Evolutionary conservation across 2,329 filamentous ascomycete species (phyloP).

Genomic region (Nemania sp.): DNA sequence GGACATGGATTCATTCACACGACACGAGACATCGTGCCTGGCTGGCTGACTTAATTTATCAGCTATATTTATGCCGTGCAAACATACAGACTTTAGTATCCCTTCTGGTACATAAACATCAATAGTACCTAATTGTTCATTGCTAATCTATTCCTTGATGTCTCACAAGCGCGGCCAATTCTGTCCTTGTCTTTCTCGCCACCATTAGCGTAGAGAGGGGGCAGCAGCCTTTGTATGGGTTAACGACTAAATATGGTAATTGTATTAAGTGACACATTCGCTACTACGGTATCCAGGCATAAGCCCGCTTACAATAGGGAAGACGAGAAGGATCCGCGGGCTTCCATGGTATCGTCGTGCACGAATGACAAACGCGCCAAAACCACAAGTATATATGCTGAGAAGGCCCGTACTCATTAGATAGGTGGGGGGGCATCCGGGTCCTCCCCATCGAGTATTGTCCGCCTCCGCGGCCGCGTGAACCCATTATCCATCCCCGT

Average conservation of each 20-base stretch:
- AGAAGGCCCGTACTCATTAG: conserved; percentile 39
- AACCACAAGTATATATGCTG: conserved; percentile 32
- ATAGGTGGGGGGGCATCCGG: conserved; percentile 50
- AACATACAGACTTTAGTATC: conserved; percentile 30
- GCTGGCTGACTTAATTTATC: conserved; percentile 34
- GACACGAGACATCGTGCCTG: conserved; percentile 28
- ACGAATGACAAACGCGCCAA: conserved; percentile 1
- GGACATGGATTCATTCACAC: conserved; percentile 32
- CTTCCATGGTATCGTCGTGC: conserved; percentile 1
- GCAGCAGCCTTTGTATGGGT: neutral
- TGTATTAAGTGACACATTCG: neutral
- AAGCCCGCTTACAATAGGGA: neutral
- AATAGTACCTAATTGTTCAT: conserved; percentile 35
- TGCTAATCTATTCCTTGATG: conserved; percentile 22
- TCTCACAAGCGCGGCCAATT: neutral
- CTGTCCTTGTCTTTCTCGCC: neutral
- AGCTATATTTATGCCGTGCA: conserved; percentile 27
- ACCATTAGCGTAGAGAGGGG: neutral
- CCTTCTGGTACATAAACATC: conserved; percentile 34
- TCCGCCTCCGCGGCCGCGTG: conserved; percentile 46
- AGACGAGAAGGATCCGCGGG: neutral
- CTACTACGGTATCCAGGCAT: conserved; percentile 4
- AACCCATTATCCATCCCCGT: conserved; percentile 48
- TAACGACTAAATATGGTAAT: neutral
- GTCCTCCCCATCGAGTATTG: conserved; percentile 51